Conservation (phyloP, 352 stramenopile species). For the Poterioochromonas sp. region DNA sequence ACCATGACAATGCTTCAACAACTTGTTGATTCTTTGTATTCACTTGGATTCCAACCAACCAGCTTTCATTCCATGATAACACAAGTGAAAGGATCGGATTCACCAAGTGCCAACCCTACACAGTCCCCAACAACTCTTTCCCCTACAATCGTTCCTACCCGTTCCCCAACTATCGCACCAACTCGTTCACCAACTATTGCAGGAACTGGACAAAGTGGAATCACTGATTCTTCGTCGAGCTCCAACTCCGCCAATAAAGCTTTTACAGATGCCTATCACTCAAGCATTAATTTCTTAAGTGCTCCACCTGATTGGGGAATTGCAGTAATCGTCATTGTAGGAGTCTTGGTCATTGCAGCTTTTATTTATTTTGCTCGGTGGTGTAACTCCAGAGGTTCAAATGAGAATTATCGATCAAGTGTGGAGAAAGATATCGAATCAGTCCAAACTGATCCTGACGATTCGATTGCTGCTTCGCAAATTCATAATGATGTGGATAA, state of each 20-base stretch:
- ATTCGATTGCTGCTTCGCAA: slow-evolving; percentile 11
- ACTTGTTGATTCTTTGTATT: too few species aligned
- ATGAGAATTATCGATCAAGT: slow-evolving; percentile 15
- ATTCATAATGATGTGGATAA: slow-evolving; percentile 17
- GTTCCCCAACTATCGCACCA: too few species aligned
- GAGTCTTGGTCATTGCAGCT: slow-evolving; percentile 7
- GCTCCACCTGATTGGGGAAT: slow-evolving; percentile 8
- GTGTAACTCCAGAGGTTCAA: slow-evolving; percentile 8
- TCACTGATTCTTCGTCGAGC: slow-evolving; percentile 10
- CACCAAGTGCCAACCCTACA: too few species aligned
- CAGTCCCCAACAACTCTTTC: too few species aligned
- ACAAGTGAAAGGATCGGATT: too few species aligned
- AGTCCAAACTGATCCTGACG: slow-evolving; percentile 1
- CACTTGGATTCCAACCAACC: too few species aligned
- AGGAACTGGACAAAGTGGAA: slow-evolving; percentile 11
- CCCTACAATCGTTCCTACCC: too few species aligned
- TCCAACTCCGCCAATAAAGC: slow-evolving; percentile 10
- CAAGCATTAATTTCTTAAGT: slow-evolving; percentile 13
- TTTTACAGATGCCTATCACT: slow-evolving; percentile 14
- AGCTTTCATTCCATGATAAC: too few species aligned
- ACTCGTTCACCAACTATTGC: slow-evolving; percentile 11
- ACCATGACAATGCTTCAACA: too few species aligned
- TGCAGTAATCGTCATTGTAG: slow-evolving; percentile 13
- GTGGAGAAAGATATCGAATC: slow-evolving; percentile 8
- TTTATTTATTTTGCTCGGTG: slow-evolving; percentile 9